These are phyloP conservation scores for Penicillium sp. DNA, from an alignment of 2,329 filamentous ascomycete genomes.

Conservation along the genomic window DNA sequence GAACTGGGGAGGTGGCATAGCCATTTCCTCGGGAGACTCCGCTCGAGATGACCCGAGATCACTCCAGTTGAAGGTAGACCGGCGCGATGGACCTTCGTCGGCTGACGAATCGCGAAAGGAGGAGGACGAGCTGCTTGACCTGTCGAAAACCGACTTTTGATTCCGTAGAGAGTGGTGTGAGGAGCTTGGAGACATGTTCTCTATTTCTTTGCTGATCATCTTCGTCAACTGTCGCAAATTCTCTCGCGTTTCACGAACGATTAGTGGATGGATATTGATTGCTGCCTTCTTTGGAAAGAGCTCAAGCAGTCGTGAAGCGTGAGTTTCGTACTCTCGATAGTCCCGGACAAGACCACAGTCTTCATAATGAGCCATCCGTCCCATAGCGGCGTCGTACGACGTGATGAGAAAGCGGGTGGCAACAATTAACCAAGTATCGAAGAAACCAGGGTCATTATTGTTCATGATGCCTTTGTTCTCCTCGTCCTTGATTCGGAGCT, in stretches of 20 bases:
- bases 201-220: constrained; percentile 45
- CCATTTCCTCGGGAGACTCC: constrained; percentile 38
- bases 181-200: constrained; percentile 44
- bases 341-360: constrained; percentile 46
- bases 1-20: constrained; percentile 23
- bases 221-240: constrained; percentile 35
- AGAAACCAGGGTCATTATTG: constrained; percentile 34
- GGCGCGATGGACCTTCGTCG: constrained; percentile 37
- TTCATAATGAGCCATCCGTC: constrained; percentile 40
- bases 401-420: constrained; percentile 43
- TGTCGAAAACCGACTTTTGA: constrained; percentile 49
- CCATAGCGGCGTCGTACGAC: constrained; percentile 45
- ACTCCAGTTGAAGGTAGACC: constrained; percentile 35
- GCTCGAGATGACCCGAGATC: constrained; percentile 31
- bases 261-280: constrained; percentile 16
- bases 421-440: constrained; percentile 46
- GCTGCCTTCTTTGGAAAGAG: constrained; percentile 40
- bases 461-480: constrained; percentile 22
- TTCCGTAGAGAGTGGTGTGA: constrained; percentile 40
- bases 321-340: constrained; percentile 50
- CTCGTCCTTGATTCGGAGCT: constrained; percentile 42
- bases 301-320: constrained; percentile 42
- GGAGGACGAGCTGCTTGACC: constrained; percentile 48
- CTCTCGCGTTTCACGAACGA: constrained; percentile 38
- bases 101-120: constrained; percentile 44